phyloP scores from a whole-genome alignment of 202 grass and related monocot species.

The Saccharum hybrid region DNA sequence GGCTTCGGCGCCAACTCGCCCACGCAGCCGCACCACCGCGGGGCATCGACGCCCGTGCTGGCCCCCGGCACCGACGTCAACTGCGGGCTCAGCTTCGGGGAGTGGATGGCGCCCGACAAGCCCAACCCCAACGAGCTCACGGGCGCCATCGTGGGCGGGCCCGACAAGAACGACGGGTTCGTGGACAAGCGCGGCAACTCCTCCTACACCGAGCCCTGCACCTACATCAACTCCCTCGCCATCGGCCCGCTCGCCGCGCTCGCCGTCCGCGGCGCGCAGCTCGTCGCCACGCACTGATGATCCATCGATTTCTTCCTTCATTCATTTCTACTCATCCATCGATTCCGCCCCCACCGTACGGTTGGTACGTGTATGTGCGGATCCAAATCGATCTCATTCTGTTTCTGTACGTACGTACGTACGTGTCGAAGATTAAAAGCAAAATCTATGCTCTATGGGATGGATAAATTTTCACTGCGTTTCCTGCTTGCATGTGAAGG shows the following conservation, averaged over 20 bases:
- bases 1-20: slow-evolving; percentile 78
- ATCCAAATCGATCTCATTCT: no score
- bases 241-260: slow-evolving; percentile 86
- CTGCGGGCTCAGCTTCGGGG: slow-evolving; percentile 79
- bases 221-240: slow-evolving; percentile 89
- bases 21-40: slow-evolving; percentile 81
- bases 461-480: no score
- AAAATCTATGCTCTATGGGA: no score
- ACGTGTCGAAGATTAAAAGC: no score
- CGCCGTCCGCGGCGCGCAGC: slow-evolving; percentile 51
- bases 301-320: background rate
- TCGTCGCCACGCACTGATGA: slow-evolving; percentile 45
- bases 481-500: no score
- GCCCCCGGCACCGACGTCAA: slow-evolving; percentile 33
- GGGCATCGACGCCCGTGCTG: slow-evolving; percentile 66
- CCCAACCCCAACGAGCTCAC: slow-evolving; percentile 88
- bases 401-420: no score
- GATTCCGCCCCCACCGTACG: background rate
- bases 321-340: background rate
- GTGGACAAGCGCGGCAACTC: slow-evolving; percentile 65
- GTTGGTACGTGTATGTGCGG: no score
- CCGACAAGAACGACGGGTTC: slow-evolving; percentile 70
- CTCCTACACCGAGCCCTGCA: slow-evolving; percentile 71
- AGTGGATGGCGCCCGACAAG: slow-evolving; percentile 64
- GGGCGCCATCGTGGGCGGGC: slow-evolving; percentile 90